A percentile compares a stretch with the other conserved stretches of the same genome.
Evolutionary conservation across 2,329 filamentous ascomycete genomes (phyloP).

Genomic region (Cercospora zeina): DNA sequence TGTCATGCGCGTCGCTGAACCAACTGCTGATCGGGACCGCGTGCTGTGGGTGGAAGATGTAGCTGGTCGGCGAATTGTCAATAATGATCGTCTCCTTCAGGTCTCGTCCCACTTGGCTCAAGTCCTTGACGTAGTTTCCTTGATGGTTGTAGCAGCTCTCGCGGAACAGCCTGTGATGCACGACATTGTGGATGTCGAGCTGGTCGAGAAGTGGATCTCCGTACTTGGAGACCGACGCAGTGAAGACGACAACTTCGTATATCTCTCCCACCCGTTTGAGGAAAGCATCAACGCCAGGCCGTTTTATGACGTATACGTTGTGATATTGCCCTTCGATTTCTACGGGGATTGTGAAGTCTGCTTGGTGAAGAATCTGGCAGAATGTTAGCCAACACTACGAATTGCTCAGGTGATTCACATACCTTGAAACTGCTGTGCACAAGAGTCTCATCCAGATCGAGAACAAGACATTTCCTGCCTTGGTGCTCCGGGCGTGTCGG

Average conservation of each 20-base stretch:
- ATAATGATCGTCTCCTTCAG: conserved; percentile 98
- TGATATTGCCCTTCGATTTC: conserved; percentile 99
- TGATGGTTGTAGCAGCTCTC: conserved; percentile 99
- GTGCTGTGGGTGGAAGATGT: conserved; percentile 99
- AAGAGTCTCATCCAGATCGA: conserved; percentile 93
- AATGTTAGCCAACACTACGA: conserved; percentile 2
- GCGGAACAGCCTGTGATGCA: conserved; percentile 93
- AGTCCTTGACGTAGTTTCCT: conserved; percentile 98
- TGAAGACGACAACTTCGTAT: conserved; percentile 98
- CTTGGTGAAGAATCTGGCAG: conserved; percentile 85
- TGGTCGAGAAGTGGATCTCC: conserved; percentile 95
- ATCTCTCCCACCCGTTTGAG: conserved; percentile 98
- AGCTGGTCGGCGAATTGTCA: conserved; percentile 97
- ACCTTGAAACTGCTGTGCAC: conserved; percentile 99
- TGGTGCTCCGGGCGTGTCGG: conserved; percentile 75
- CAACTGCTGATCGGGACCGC: conserved; percentile 99
- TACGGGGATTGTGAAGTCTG: conserved; percentile 97
- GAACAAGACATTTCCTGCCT: conserved; percentile 88
- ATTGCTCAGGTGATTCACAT: conserved; percentile 33
- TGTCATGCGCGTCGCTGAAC: conserved; percentile 99
- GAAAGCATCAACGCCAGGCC: conserved; percentile 96
- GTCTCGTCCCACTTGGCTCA: conserved; percentile 94
- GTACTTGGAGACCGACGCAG: conserved; percentile 98
- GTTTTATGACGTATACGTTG: conserved; percentile 99
- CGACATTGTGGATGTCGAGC: conserved; percentile 93